Percentiles rank a stretch among this genome's conserved stretches.
These are phyloP conservation scores for Rosa persica DNA, from an alignment of 306 rosid genomes.

Conservation along the genomic window DNA sequence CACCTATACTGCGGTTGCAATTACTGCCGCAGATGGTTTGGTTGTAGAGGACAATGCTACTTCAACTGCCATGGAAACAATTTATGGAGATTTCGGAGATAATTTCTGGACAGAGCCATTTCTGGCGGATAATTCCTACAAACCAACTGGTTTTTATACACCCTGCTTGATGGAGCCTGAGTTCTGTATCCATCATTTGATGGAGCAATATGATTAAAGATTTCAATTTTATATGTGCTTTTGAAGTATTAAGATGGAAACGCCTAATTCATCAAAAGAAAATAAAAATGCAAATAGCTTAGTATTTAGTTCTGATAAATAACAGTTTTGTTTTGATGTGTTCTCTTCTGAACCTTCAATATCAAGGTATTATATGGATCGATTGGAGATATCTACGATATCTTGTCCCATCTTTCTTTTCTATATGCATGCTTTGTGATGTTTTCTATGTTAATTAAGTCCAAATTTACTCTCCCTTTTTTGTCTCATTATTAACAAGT, in stretches of 20 bases:
- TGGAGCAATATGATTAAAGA: constrained; percentile 1
- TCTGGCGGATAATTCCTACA: constrained; percentile 27
- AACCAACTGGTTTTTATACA: constrained; percentile 9
- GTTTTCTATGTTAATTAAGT: too few species aligned
- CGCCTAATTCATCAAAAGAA: neutral
- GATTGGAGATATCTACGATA: neutral
- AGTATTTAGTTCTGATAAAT: neutral
- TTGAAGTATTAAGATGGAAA: neutral
- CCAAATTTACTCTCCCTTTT: too few species aligned
- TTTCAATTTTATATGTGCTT: neutral
- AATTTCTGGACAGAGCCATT: constrained; percentile 50
- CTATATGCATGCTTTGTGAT: too few species aligned
- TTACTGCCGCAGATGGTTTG: neutral
- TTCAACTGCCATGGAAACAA: constrained; percentile 17
- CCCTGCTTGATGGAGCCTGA: constrained; percentile 24
- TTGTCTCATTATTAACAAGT: too few species aligned
- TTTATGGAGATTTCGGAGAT: constrained; percentile 17
- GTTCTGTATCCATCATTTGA: constrained; percentile 24
- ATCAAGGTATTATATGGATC: neutral
- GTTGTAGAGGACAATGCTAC: neutral
- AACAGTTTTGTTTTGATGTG: neutral
- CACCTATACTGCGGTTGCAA: neutral
- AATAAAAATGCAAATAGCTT: neutral
- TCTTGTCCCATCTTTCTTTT: neutral
- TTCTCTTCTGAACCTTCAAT: neutral